Evolutionary conservation across 2,329 filamentous ascomycete species (phyloP).

Genomic region (Exserohilum rostratum): DNA sequence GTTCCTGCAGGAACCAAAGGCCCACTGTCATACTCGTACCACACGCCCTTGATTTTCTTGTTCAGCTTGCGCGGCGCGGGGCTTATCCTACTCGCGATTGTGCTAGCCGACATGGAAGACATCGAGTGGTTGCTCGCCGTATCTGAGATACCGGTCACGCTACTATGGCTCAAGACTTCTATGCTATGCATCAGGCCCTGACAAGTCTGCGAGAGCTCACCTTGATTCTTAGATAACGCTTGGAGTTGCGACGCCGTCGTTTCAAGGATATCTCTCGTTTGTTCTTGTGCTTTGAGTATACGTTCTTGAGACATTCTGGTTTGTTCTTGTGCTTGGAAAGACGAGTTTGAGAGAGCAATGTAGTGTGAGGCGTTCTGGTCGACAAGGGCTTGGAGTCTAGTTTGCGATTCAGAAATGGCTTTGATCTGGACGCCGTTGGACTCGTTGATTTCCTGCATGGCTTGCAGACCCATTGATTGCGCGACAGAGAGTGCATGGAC

Average conservation of each 20-base stretch:
- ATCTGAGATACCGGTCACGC: constrained; percentile 20
- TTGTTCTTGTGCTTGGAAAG: constrained; percentile 38
- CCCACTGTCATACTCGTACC: constrained; percentile 45
- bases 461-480: constrained; percentile 41
- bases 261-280: constrained; percentile 35
- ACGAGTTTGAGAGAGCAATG: constrained; percentile 42
- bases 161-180: constrained; percentile 27
- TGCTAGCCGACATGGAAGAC: constrained; percentile 17
- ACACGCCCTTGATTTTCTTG: constrained; percentile 42
- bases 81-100: constrained; percentile 30
- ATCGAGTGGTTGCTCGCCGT: constrained; percentile 17
- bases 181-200: constrained; percentile 39
- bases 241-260: constrained; percentile 38
- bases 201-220: constrained; percentile 37
- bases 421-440: constrained; percentile 45
- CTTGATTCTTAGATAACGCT: constrained; percentile 35
- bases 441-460: constrained; percentile 48
- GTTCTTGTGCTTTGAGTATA: constrained; percentile 28
- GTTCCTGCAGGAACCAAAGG: constrained; percentile 11
- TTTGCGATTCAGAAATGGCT: constrained; percentile 38
- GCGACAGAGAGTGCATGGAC: constrained; percentile 44
- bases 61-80: constrained; percentile 44
- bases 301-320: constrained; percentile 6
- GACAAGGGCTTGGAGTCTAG: constrained; percentile 38
- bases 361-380: constrained; percentile 45